Evolutionary conservation across 1,284 basidiomycete species (phyloP).

Genomic region (Phlebopus sp.): DNA sequence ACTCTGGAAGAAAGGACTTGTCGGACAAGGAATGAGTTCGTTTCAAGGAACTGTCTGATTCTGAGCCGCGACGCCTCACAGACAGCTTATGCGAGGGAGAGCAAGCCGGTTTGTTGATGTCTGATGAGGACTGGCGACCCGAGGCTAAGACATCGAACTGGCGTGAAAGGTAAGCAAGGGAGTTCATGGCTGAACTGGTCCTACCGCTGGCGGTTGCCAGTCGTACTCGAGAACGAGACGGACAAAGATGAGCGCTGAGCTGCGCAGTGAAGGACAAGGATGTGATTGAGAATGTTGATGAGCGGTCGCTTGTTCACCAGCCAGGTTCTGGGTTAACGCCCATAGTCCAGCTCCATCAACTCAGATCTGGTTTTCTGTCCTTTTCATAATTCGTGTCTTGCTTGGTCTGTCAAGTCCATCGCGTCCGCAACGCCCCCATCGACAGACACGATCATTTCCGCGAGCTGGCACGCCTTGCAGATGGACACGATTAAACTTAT

Average conservation of each 20-base stretch:
- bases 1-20: constrained; percentile 45
- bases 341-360: no score
- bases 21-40: constrained; percentile 59
- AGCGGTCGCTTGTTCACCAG: neutral
- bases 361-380: no score
- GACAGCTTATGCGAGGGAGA: constrained; percentile 11
- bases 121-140: constrained; percentile 45
- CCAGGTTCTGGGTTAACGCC: neutral
- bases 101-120: constrained; percentile 29
- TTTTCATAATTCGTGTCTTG: no score
- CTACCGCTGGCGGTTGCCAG: neutral
- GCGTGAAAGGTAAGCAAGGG: constrained; percentile 64
- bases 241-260: no score
- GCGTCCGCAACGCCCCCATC: no score
- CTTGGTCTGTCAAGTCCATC: no score
- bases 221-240: constrained; percentile 4
- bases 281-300: neutral
- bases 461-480: no score
- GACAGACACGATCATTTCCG: no score
- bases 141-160: constrained; percentile 64
- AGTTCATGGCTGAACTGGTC: constrained; percentile 53
- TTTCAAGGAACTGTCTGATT: constrained; percentile 37
- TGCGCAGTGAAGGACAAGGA: neutral
- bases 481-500: no score
- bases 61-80: constrained; percentile 29